phyloP scores from a whole-genome alignment of 2,329 filamentous ascomycete genomes.

The Colletotrichum shisoi region DNA sequence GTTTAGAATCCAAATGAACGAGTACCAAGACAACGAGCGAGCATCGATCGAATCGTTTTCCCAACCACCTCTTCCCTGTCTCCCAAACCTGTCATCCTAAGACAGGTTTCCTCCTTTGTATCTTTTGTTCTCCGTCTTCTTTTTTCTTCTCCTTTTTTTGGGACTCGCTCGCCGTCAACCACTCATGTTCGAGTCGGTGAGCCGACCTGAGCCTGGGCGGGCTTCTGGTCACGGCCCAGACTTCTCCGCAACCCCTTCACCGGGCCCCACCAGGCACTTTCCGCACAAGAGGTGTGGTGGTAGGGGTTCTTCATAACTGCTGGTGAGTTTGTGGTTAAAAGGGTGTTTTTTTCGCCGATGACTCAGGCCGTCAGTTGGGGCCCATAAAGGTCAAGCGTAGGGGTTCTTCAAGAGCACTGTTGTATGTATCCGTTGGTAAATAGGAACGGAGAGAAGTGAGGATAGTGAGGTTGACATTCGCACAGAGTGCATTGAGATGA shows the following conservation, averaged over 20 bases:
- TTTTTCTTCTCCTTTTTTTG: background rate
- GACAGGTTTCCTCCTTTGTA: background rate
- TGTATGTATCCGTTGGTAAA: too few species aligned
- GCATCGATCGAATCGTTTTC: background rate
- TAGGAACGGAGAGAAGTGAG: background rate
- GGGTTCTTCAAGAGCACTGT: background rate
- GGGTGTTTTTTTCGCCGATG: too few species aligned
- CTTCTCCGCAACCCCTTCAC: slow-evolving; percentile 8
- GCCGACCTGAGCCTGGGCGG: slow-evolving; percentile 11
- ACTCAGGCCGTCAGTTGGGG: too few species aligned
- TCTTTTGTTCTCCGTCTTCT: too few species aligned
- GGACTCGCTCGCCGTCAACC: slow-evolving; percentile 14
- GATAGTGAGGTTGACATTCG: background rate
- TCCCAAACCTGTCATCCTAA: slow-evolving; percentile 27
- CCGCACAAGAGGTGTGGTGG: slow-evolving; percentile 1
- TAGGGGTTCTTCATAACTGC: background rate
- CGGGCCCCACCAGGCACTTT: slow-evolving; percentile 1
- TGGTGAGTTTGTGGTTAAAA: too few species aligned
- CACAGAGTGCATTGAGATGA: background rate
- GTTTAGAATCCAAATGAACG: background rate
- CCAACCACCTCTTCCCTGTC: slow-evolving; percentile 30
- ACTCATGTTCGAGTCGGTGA: slow-evolving; percentile 21
- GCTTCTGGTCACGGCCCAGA: background rate
- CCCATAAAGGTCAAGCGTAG: too few species aligned
- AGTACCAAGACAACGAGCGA: background rate